phyloP scores from a whole-genome alignment of 306 rosid species.

The Sesbania bispinosa region DNA sequence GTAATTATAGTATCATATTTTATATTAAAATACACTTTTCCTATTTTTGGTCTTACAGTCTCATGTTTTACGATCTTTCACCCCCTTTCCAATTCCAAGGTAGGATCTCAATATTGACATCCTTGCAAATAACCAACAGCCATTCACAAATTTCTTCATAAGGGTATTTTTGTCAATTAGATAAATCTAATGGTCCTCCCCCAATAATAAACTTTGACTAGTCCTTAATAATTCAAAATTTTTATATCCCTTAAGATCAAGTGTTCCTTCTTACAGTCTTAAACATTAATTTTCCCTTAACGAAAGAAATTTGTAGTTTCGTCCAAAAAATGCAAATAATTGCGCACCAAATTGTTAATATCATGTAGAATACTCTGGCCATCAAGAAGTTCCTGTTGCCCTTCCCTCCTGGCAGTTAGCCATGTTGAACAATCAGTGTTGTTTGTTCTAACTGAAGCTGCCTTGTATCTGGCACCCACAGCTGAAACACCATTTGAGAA shows the following conservation, averaged over 20 bases:
- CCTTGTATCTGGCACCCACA: slow-evolving; percentile 56
- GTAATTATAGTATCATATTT: not conserved
- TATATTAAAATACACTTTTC: not conserved
- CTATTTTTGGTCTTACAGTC: not conserved
- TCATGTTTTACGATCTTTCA: not conserved
- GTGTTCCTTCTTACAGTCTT: not conserved
- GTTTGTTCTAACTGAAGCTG: slow-evolving; percentile 50
- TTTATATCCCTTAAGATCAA: not conserved
- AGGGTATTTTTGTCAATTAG: not conserved
- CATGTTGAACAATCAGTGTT: slow-evolving; percentile 42
- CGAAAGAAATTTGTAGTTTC: not conserved
- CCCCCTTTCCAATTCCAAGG: not conserved
- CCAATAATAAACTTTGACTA: no score
- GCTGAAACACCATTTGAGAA: slow-evolving; percentile 60
- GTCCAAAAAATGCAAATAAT: not conserved
- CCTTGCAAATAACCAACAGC: not conserved
- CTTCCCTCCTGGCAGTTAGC: slow-evolving; percentile 72
- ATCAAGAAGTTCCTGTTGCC: slow-evolving; percentile 53
- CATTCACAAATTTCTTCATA: not conserved
- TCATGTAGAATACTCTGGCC: slow-evolving; percentile 55
- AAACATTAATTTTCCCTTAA: not conserved
- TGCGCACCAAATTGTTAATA: slow-evolving; percentile 50
- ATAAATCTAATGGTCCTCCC: not conserved
- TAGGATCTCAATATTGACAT: not conserved
- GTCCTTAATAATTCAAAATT: not conserved